Evolutionary conservation across 192 early-diverging fungal genomes (phyloP), one percentile per base, ranked within the genome.

Genomic region (Umbelopsis isabellina): DNA sequence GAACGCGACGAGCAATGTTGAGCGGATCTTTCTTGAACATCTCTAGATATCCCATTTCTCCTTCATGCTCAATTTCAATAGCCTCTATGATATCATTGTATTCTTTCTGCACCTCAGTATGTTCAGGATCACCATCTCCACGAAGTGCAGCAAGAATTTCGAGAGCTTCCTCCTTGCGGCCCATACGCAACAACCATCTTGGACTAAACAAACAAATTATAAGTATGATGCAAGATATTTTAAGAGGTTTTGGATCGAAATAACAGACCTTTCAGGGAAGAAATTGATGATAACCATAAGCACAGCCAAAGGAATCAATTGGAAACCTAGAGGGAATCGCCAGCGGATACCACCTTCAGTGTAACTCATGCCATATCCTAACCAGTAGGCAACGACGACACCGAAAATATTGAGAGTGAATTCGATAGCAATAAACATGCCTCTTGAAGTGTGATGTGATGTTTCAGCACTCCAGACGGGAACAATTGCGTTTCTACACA

Each of bases 1-100:
- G 67, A 81, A 69, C 72, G 55, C 89, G 70, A 78, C 83, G 64
- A 81, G n/a, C 65, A 74, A 75, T 76, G 70, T 82, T 87, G 35
- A 74, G 51, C 58, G 77, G 81, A 46, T 85, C 85, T 15, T 67
- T 66, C 20, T 72, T 65, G 58, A 84, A 75, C 75, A 89, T 72
- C 50, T 87, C 85, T 46, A 89, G 11, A 41, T 75, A 67, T 46
- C 87, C 65, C 2, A 64, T 68, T 3, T 77, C 88, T 20, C 86
- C 72, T 37, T 66, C 68, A 49, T 88, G 79, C 44, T 76, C 75
- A 23, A 78, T 51, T 67, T 79, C 79, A 64, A 88, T 72, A 46
- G 61, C 47, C 22, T 84, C 75, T 1, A 73, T 30, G 65, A 89
- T 89, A 33, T 79, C 75, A n/a, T 87, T 70, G 66, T 77, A 86